Conservation (phyloP, 305 asterid genomes). For the Rubia tinctorum region DNA sequence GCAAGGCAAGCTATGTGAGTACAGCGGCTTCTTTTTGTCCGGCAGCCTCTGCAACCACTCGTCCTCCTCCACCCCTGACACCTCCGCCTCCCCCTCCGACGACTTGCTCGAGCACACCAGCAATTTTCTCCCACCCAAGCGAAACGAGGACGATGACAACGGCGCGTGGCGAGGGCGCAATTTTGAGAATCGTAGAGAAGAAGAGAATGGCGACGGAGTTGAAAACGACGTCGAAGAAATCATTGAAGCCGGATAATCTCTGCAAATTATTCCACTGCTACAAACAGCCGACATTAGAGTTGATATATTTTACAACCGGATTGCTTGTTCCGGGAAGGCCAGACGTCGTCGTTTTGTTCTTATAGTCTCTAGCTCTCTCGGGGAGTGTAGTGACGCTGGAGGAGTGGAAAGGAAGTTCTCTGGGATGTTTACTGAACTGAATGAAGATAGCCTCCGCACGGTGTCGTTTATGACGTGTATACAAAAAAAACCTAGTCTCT, state of each 20-base stretch:
- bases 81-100: constrained; percentile 55
- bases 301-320: background rate
- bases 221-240: constrained; percentile 29
- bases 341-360: constrained; percentile 8
- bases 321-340: background rate
- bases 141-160: constrained; percentile 16
- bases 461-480: constrained; percentile 7
- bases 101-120: constrained; percentile 33
- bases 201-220: constrained; percentile 26
- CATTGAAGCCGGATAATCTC: constrained; percentile 9
- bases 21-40: constrained; percentile 76
- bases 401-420: background rate
- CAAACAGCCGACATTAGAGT: constrained; percentile 4
- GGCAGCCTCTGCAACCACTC: constrained; percentile 88
- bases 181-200: constrained; percentile 30
- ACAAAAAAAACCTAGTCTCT: too few species aligned
- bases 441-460: constrained; percentile 25
- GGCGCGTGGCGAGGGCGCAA: constrained; percentile 16
- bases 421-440: background rate
- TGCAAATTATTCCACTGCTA: background rate
- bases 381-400: background rate
- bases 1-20: constrained; percentile 93
- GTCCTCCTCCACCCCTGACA: constrained; percentile 47
- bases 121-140: constrained; percentile 25
- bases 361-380: background rate